Evolutionary conservation across 495 filamentous ascomycete genomes (phyloP).

Genomic region (Tirmania nivea): DNA sequence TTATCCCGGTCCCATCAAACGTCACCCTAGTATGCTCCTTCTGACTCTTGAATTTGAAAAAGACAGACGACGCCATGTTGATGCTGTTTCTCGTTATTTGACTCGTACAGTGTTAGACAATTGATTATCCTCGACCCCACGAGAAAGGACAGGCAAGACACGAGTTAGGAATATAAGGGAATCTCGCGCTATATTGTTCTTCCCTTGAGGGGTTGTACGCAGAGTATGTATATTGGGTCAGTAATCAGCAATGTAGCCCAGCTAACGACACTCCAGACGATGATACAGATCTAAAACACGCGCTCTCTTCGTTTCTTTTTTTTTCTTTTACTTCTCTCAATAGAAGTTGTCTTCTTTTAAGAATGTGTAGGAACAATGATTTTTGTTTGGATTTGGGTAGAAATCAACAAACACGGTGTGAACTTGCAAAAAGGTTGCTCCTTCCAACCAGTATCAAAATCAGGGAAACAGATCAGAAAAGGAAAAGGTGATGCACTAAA

Average conservation of each 20-base stretch:
- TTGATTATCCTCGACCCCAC: slow-evolving; percentile 27
- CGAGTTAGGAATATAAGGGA: slow-evolving; percentile 9
- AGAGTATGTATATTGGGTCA: neutral
- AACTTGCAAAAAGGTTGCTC: too few relatives aligned
- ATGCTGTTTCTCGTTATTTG: slow-evolving; percentile 1
- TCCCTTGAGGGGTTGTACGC: neutral
- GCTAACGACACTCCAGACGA: neutral
- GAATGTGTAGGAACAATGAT: neutral
- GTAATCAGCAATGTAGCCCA: neutral
- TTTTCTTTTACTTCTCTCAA: neutral
- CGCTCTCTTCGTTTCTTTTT: neutral
- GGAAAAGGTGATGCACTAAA: too few relatives aligned
- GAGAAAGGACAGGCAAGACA: slow-evolving; percentile 28
- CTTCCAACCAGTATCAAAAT: too few relatives aligned
- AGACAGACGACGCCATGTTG: slow-evolving; percentile 91
- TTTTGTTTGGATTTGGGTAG: neutral
- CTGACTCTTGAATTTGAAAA: slow-evolving; percentile 99
- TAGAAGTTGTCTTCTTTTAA: neutral
- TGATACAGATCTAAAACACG: neutral
- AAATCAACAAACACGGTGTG: neutral
- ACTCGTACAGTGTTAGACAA: slow-evolving; percentile 6
- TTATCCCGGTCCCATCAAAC: slow-evolving; percentile 96
- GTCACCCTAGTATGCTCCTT: slow-evolving; percentile 84
- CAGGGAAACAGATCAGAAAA: too few relatives aligned
- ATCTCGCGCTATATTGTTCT: neutral